Base-by-base conservation (phyloP, 352 stramenopile species). In the Pythium guiyangense region DNA sequence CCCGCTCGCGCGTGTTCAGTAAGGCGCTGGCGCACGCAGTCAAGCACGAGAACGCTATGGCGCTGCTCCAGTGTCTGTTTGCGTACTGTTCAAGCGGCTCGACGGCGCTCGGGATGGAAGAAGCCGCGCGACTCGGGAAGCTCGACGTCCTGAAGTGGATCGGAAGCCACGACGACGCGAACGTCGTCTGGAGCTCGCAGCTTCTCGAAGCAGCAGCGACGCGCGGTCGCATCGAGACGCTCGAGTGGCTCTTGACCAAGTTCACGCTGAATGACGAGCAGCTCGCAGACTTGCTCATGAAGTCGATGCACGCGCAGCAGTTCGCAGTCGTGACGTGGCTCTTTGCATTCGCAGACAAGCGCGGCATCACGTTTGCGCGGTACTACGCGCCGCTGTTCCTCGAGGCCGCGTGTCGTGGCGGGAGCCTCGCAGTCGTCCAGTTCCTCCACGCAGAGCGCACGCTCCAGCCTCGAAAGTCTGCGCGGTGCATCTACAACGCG, bases 231-330 rank as follows among this genome's bases (percentile, higher is more conserved):
- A 2, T 54, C 20, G 22, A 46, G 5, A 34, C 46, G 22, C 34
- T 54, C 9, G 31, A 54, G 34, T 54, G 49, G 49, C n/a, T 55
- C 35, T 34, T 29, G 27, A 52, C 34, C 27, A 37, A 43, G 48
- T 42, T 29, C 29, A 14, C 9, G 27, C 48, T 15, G 26, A 6
- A n/a, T 14, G 10, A 6, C n/a, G 11, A 44, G 3, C 39, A 5
- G 3, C 6, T 44, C 6, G 3, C 8, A 5, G 11, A n/a, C 3
- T n/a, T 44, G 3, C 6, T 44, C 39, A n/a, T n/a, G 10, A 20
- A n/a, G n/a, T n/a, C n/a, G n/a, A n/a, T n/a, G n/a, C n/a, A n/a
- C n/a, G n/a, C n/a, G n/a, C 39, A 44, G 39, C 39, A 18, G 12
- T n/a, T 18, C 39, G 39, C 18, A 44, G 39, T n/a, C 8, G 39